Conservation (phyloP, 108 stramenopile genomes). For the Cyclotella baltica region DNA sequence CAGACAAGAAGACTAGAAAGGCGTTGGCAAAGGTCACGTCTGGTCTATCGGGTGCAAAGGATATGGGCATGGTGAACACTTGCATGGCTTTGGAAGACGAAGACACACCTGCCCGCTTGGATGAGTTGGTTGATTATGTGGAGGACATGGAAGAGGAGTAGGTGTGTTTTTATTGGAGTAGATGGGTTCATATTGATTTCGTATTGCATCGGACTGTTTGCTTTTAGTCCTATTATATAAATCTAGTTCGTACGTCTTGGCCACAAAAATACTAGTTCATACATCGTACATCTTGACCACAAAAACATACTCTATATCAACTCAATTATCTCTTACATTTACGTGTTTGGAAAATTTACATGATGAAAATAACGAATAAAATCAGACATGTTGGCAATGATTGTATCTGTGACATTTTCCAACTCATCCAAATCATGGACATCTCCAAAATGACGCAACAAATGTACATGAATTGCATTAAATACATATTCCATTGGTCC, state of each 20-base stretch:
- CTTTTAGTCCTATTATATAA: too few species aligned
- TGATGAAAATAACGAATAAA: conserved; percentile 2
- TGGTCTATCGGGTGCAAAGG: too few species aligned
- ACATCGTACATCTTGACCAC: background rate
- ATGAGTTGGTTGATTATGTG: background rate
- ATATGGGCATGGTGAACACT: background rate
- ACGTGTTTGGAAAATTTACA: conserved; percentile 14
- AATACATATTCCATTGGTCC: conserved; percentile 41
- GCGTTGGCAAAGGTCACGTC: background rate
- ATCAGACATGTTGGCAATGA: conserved; percentile 7
- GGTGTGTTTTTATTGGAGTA: background rate
- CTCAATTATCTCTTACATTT: background rate
- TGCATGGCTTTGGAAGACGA: background rate
- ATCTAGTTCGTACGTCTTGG: too few species aligned
- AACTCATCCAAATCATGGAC: conserved; percentile 20
- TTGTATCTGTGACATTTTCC: conserved; percentile 13
- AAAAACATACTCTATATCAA: background rate
- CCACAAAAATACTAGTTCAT: background rate
- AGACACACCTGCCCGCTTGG: background rate
- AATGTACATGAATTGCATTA: conserved; percentile 20
- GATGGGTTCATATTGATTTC: too few species aligned
- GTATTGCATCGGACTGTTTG: too few species aligned
- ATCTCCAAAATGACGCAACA: conserved; percentile 11
- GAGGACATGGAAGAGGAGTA: background rate
- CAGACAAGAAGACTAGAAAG: background rate